Percentiles rank a stretch among this genome's conserved stretches.
Evolutionary conservation across 441 rosid genomes (phyloP).

Genomic region (Gossypium lobatum): DNA sequence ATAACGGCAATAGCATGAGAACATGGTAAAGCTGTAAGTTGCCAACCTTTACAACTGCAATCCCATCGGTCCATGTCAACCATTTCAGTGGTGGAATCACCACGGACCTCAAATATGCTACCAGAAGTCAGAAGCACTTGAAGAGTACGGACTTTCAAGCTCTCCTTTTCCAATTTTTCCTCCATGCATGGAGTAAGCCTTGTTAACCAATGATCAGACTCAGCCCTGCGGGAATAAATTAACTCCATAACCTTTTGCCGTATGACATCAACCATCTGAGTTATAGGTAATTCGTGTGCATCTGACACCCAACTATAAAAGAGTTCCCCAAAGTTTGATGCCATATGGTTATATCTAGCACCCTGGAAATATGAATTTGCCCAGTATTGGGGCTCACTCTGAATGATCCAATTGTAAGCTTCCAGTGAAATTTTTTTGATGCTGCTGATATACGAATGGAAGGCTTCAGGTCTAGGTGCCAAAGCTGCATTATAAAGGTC

Average conservation of each 20-base stretch:
- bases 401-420: conserved; percentile 76
- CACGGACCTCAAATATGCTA: conserved; percentile 72
- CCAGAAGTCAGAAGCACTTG: conserved; percentile 53
- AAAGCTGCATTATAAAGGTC: conserved; percentile 71
- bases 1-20: conserved; percentile 69
- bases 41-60: conserved; percentile 88
- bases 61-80: conserved; percentile 70
- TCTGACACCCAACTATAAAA: conserved; percentile 81
- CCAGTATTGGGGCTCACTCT: conserved; percentile 83
- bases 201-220: conserved; percentile 50
- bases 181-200: conserved; percentile 76
- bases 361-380: conserved; percentile 80
- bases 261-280: conserved; percentile 86
- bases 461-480: conserved; percentile 54
- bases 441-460: conserved; percentile 57
- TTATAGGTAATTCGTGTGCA: conserved; percentile 78
- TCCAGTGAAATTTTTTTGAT: conserved; percentile 72
- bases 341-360: conserved; percentile 79
- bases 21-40: conserved; percentile 77
- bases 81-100: conserved; percentile 57
- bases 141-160: conserved; percentile 35
- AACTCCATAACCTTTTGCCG: conserved; percentile 66
- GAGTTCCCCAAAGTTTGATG: conserved; percentile 72
- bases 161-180: conserved; percentile 65
- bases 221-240: conserved; percentile 43